These are phyloP conservation scores for Suillus subluteus DNA, from an alignment of 768 basidiomycete species.

Conservation along the genomic window DNA sequence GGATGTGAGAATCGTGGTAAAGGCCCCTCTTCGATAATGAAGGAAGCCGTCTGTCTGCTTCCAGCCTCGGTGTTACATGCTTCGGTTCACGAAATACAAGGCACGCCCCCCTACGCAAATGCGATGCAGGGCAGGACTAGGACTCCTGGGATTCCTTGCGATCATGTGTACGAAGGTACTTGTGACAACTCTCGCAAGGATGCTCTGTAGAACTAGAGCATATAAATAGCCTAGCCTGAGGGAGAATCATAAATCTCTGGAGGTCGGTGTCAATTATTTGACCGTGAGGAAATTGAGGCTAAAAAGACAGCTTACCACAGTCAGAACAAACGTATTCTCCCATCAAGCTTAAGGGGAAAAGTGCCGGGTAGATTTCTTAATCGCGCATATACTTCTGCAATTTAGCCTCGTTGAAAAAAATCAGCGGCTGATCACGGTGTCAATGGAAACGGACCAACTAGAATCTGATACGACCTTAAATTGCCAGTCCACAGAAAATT, in stretches of 20 bases:
- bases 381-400: not conserved
- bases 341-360: slow-evolving; percentile 5
- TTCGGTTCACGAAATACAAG: not conserved
- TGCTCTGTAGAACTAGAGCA: not conserved
- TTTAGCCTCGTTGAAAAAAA: slow-evolving; percentile 10
- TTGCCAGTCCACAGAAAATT: not conserved
- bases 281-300: not conserved
- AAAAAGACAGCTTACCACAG: slow-evolving; percentile 10
- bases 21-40: not conserved
- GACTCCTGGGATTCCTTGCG: not conserved
- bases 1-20: not conserved
- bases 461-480: not conserved
- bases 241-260: not conserved
- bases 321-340: slow-evolving; percentile 4
- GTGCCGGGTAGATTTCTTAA: slow-evolving; percentile 6
- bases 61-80: not conserved
- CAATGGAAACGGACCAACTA: slow-evolving; percentile 9
- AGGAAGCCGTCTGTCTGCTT: not conserved
- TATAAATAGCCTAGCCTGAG: slow-evolving; percentile 8
- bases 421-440: slow-evolving; percentile 9
- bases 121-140: not conserved
- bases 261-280: not conserved
- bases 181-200: not conserved
- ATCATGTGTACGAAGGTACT: not conserved
- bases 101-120: not conserved